Base-by-base conservation (phyloP, 1,284 basidiomycete species). In the Papiliotrema nemorosa region DNA sequence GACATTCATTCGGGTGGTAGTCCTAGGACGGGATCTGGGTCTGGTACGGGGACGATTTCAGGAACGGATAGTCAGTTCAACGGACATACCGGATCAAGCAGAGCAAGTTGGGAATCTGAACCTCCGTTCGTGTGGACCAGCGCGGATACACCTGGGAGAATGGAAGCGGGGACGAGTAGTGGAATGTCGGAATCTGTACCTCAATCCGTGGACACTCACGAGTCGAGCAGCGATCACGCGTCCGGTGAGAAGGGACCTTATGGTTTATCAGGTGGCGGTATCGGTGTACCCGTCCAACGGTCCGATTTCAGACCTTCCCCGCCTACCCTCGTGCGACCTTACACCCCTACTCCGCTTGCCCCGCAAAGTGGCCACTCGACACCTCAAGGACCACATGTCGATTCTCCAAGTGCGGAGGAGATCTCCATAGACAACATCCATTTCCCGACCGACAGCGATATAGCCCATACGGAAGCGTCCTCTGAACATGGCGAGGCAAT, bases 391-490 rank as follows among this genome's bases (percentile, higher is more conserved):
- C n/a, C n/a, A n/a, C n/a, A n/a, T n/a, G n/a, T n/a, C n/a, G n/a
- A n/a, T n/a, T n/a, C n/a, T n/a, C n/a, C n/a, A n/a, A 45, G 31
- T 22, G 53, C 53, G 29, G 54, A 58, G 27, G 58, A 37, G 3
- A 63, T 63, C 33, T 53, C 50, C 25, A 63, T 65, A 33, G 61
- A 65, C 34, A 63, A 61, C 39, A 65, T 65, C 25, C 61, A 65
- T 48, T 65, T 65, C 53, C 61, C 60, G 5, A 63, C 60, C n/a
- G 63, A 65, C 35, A 59, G 57, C 2, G 63, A 65, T 50, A 45
- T 63, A 20, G 60, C 62, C 3, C 53, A 53, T 35, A 58, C 62
- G 7, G 58, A 61, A 26, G 44, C 47, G 3, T 52, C 52, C 4
- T 60, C 56, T 1, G 49, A 52, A 14, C 43, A 55, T 22, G 54